A percentile compares a stretch with the other conserved stretches of the same genome.
These are phyloP conservation scores for Pseudogymnoascus sp. DNA, from an alignment of 2,329 filamentous ascomycete species.

Conservation along the genomic window DNA sequence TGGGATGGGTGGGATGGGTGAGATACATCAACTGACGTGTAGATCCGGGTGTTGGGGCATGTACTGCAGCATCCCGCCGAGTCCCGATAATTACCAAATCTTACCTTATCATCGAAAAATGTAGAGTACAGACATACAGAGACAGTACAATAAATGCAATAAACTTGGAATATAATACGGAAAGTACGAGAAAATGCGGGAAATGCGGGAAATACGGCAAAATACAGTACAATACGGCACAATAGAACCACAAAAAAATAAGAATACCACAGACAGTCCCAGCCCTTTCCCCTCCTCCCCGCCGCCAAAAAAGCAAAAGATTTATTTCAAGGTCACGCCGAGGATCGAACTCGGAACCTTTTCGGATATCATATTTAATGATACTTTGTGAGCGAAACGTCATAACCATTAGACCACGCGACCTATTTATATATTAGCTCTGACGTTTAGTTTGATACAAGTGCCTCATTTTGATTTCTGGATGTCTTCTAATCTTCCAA, in stretches of 20 bases:
- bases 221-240: background rate
- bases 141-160: no score
- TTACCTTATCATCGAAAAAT: background rate
- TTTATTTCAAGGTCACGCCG: background rate
- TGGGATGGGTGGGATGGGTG: no score
- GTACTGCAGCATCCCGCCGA: background rate
- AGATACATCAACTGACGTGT: background rate
- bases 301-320: background rate
- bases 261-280: background rate
- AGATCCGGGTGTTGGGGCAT: background rate
- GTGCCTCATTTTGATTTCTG: background rate
- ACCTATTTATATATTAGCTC: background rate
- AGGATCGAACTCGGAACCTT: conserved; percentile 4
- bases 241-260: background rate
- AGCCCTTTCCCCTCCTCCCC: background rate
- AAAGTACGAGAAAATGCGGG: background rate
- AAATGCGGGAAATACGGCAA: background rate
- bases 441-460: background rate
- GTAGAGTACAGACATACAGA: background rate
- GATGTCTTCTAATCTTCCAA: background rate
- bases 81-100: background rate
- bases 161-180: no score
- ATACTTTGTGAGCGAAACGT: conserved; percentile 5
- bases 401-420: background rate
- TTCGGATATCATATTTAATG: background rate